A percentile compares a stretch with the other conserved stretches of the same genome.
Evolutionary conservation across 768 basidiomycete genomes (phyloP).

Genomic region (Boletus barrowsii): DNA sequence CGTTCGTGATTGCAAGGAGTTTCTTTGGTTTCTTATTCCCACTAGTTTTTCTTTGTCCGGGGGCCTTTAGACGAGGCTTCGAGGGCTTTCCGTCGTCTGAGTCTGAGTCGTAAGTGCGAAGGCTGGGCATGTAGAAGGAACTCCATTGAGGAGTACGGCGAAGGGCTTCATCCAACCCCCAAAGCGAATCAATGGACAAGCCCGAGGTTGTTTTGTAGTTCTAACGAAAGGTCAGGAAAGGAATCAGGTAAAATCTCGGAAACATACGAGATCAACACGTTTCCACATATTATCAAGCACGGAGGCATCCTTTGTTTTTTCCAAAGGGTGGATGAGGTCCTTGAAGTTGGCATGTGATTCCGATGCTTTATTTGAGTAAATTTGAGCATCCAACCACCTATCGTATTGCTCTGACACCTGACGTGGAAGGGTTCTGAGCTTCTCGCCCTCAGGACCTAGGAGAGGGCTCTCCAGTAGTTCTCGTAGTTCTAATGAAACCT

Average conservation of each 20-base stretch:
- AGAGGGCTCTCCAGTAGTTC: slow-evolving; percentile 63
- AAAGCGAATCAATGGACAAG: slow-evolving; percentile 57
- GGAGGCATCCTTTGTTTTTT: slow-evolving; percentile 46
- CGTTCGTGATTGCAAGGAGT: slow-evolving; percentile 51
- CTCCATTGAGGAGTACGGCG: slow-evolving; percentile 60
- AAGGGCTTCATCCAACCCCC: slow-evolving; percentile 55
- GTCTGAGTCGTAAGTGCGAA: slow-evolving; percentile 20
- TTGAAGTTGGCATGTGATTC: slow-evolving; percentile 48
- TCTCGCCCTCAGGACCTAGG: slow-evolving; percentile 50
- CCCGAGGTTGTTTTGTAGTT: slow-evolving; percentile 57
- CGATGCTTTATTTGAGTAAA: slow-evolving; percentile 58
- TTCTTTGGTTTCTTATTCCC: slow-evolving; percentile 34
- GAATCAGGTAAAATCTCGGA: neutral
- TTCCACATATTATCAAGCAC: slow-evolving; percentile 66
- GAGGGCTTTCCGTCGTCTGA: slow-evolving; percentile 25
- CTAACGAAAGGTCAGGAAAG: slow-evolving; percentile 35
- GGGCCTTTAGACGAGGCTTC: slow-evolving; percentile 7
- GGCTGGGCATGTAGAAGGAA: slow-evolving; percentile 34
- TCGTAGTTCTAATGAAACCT: slow-evolving; percentile 67
- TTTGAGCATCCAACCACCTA: slow-evolving; percentile 66
- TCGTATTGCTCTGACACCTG: slow-evolving; percentile 61
- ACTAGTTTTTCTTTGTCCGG: slow-evolving; percentile 15
- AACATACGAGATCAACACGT: slow-evolving; percentile 53
- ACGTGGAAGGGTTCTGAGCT: slow-evolving; percentile 48
- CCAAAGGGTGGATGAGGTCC: slow-evolving; percentile 56